phyloP scores from a whole-genome alignment of 106 monocot species.

The Cymbidium sinense region DNA sequence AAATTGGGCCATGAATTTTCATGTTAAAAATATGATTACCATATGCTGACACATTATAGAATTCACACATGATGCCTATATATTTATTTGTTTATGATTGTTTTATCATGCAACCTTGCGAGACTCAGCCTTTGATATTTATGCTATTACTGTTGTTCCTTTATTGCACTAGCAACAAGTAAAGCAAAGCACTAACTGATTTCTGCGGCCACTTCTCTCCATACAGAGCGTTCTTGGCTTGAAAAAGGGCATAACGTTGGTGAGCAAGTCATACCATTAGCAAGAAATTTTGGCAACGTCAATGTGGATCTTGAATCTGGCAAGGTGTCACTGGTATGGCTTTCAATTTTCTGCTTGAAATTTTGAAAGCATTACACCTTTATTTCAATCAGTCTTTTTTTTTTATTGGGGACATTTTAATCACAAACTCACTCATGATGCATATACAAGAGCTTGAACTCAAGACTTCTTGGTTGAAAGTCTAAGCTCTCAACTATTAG shows the following conservation, averaged over 20 bases:
- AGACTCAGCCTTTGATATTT: neutral
- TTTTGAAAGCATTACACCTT: neutral
- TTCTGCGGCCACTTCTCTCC: constrained; percentile 1
- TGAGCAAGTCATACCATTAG: constrained; percentile 88
- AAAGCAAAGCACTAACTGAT: neutral
- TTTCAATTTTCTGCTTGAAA: neutral
- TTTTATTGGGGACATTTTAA: too few species aligned
- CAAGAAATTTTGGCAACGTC: constrained; percentile 68
- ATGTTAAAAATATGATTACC: neutral
- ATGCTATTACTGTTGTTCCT: neutral
- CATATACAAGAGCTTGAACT: too few species aligned
- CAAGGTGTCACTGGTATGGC: constrained; percentile 31
- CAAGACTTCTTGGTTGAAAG: too few species aligned
- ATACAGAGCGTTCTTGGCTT: constrained; percentile 79
- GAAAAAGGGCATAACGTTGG: constrained; percentile 93
- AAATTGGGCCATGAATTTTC: too few species aligned
- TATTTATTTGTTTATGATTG: too few species aligned
- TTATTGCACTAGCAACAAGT: too few species aligned
- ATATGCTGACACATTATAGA: neutral
- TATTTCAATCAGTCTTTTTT: neutral
- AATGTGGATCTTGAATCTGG: constrained; percentile 64
- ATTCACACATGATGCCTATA: too few species aligned
- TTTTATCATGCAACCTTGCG: too few species aligned
- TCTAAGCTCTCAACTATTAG: too few species aligned
- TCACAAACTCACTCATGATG: too few species aligned